phyloP scores from a whole-genome alignment of 83 land plant genomes.

The Picea abies region DNA sequence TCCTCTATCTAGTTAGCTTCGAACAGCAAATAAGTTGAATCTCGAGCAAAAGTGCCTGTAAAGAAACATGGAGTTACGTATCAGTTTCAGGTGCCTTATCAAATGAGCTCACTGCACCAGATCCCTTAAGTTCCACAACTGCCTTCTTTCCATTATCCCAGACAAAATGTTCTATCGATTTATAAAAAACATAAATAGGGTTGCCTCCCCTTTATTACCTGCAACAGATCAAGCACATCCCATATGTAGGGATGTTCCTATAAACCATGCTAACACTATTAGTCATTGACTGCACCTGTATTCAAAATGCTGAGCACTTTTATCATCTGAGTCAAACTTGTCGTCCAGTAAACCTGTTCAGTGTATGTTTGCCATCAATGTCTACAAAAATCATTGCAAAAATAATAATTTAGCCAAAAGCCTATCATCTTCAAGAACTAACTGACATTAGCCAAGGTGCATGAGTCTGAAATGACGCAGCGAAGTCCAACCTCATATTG shows the following conservation, averaged over 20 bases:
- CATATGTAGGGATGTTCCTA: constrained; percentile 4
- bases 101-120: neutral
- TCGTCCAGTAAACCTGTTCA: constrained; percentile 5
- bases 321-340: constrained; percentile 7
- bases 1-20: constrained; percentile 6
- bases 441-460: neutral
- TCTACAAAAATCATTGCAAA: neutral
- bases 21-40: neutral
- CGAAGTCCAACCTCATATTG: neutral
- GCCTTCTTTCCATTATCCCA: constrained; percentile 8
- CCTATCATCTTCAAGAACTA: neutral
- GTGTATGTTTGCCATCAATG: neutral
- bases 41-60: constrained; percentile 6
- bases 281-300: constrained; percentile 2
- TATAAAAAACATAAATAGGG: neutral
- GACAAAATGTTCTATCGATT: neutral
- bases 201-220: constrained; percentile 1
- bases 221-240: neutral
- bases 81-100: neutral
- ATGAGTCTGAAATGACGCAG: neutral
- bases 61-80: neutral
- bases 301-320: constrained; percentile 4
- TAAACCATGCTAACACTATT: neutral
- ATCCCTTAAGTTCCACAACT: constrained; percentile 7
- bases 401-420: neutral